A percentile compares a stretch with the other conserved stretches of the same genome.
Conservation (phyloP, 768 basidiomycete genomes). For the Russula vinacea region DNA sequence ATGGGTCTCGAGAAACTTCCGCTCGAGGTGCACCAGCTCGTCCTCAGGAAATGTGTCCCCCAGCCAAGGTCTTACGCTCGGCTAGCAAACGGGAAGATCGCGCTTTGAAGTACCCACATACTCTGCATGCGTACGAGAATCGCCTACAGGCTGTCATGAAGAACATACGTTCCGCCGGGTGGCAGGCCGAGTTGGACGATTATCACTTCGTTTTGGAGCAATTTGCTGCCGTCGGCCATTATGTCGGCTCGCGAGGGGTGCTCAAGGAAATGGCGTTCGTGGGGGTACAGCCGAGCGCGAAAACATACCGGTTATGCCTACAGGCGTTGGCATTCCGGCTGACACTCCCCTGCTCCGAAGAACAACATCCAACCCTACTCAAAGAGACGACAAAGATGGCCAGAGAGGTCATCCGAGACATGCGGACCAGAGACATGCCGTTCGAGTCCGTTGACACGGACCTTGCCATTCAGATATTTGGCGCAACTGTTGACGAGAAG, state of each 20-base stretch:
- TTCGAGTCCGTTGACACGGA: constrained; percentile 64
- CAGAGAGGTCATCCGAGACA: constrained; percentile 53
- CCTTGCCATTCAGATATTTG: constrained; percentile 63
- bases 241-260: constrained; percentile 55
- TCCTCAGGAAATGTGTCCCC: constrained; percentile 65
- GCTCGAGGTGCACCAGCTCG: constrained; percentile 62
- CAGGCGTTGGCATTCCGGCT: constrained; percentile 69
- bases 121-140: constrained; percentile 57
- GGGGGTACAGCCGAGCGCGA: constrained; percentile 48
- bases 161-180: constrained; percentile 60
- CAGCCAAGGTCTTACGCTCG: constrained; percentile 45
- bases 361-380: constrained; percentile 39
- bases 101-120: constrained; percentile 38
- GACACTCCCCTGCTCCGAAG: constrained; percentile 50
- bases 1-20: constrained; percentile 53
- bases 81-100: constrained; percentile 44
- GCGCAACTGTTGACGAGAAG: constrained; percentile 55
- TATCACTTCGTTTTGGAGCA: constrained; percentile 74
- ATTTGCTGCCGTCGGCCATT: constrained; percentile 73
- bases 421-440: constrained; percentile 48
- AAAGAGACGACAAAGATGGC: constrained; percentile 48
- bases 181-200: constrained; percentile 51
- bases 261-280: constrained; percentile 53
- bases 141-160: constrained; percentile 65
- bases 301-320: constrained; percentile 62